Evolutionary conservation across 805 yeast species (phyloP), one percentile per base, ranked within the genome.

Genomic region (Metschnikowia amazonensis): DNA sequence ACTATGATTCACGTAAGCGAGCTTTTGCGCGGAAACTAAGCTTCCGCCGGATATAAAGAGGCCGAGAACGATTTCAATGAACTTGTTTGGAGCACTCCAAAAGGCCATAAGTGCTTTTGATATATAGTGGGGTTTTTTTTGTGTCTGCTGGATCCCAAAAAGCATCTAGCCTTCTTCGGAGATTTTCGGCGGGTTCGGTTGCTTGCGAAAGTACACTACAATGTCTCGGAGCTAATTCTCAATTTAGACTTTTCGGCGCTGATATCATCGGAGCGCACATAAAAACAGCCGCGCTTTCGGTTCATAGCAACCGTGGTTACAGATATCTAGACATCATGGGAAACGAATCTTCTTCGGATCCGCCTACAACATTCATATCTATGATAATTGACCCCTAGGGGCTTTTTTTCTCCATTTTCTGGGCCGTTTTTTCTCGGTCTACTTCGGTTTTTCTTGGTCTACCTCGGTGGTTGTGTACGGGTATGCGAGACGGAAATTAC

Each of bases 241-340:
- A 27, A 36, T 28, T 27, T 8, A 20, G 41, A 18, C 8, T 28
- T 10, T 28, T 20, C 33, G 32, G 33, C 33, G n/a, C 24, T 9
- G 32, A 18, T 3, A 17, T 23, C 14, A 37, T 37, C 41, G 41
- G 18, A 37, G 25, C 41, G 41, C 41, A 28, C 41, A 37, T 27
- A 27, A 28, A 14, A 28, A 28, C 41, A 37, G 41, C 41, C 41
- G 41, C 41, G 41, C 27, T 18, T 28, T 18, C n/a, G 40, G 23
- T 27, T 14, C 20, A 29, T 11, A 37, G 41, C 41, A 37, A 37
- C 13, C 25, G 3, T 13, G 28, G 5, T 37, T 20, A 7, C n/a
- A 9, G 9, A 14, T 37, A 28, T 9, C 20, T 27, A 7, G 17
- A 20, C 18, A 37, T 28, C n/a, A 4, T 20, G 17, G 41, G 33